Conservation (phyloP, 2,329 filamentous ascomycete species). For the Fusarium drepaniforme region DNA sequence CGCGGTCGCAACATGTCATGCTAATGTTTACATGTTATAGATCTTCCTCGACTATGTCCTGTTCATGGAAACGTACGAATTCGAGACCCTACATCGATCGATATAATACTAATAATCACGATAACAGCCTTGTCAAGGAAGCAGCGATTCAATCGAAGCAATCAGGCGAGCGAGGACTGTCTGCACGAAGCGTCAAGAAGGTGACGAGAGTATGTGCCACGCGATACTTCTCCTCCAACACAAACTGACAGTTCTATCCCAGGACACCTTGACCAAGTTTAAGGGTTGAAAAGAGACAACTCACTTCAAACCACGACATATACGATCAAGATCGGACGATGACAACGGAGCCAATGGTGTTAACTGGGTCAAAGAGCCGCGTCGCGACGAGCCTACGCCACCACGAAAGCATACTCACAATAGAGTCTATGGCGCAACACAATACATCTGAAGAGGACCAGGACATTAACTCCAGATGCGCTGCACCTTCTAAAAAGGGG, state of each 20-base stretch:
- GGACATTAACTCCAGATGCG: background rate
- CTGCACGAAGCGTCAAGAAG: conserved; percentile 81
- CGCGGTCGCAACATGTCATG: conserved; percentile 22
- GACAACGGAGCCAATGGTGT: background rate
- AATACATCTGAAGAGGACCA: background rate
- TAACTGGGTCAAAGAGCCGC: conserved; percentile 4
- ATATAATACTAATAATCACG: background rate
- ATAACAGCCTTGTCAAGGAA: conserved; percentile 79
- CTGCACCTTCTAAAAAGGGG: conserved; percentile 9
- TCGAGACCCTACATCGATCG: background rate
- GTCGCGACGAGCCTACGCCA: conserved; percentile 4
- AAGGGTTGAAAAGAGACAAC: conserved; percentile 65
- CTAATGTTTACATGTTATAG: conserved; percentile 60
- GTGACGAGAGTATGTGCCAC: conserved; percentile 74
- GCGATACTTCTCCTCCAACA: background rate
- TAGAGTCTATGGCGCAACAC: background rate
- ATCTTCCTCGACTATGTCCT: conserved; percentile 88
- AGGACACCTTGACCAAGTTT: conserved; percentile 77
- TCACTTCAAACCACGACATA: background rate
- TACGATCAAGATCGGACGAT: background rate
- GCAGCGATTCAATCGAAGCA: conserved; percentile 82
- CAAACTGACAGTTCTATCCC: conserved; percentile 21
- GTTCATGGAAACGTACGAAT: conserved; percentile 76
- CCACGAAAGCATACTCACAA: background rate
- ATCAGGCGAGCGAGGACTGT: conserved; percentile 78